A percentile compares a stretch with the other conserved stretches of the same genome.
These are phyloP conservation scores for Chimonanthus salicifolius DNA, from an alignment of 164 flowering plant species.

Conservation along the genomic window DNA sequence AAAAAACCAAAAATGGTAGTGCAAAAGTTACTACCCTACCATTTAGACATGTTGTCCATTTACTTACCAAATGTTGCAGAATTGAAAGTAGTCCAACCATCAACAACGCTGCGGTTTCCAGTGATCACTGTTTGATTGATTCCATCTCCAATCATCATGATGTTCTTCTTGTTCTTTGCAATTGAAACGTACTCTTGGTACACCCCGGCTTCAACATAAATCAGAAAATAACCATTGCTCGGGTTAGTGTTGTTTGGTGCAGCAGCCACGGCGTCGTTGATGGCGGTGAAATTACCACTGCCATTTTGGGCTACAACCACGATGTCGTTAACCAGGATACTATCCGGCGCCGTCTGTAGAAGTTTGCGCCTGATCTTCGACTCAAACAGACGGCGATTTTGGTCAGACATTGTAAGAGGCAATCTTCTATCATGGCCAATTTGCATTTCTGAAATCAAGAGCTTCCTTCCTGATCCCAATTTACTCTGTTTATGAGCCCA, in stretches of 20 bases:
- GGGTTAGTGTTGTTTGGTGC: conserved; percentile 30
- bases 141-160: conserved; percentile 55
- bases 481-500: conserved; percentile 15
- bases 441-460: conserved; percentile 3
- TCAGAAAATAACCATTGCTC: conserved; percentile 31
- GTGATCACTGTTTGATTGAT: conserved; percentile 27
- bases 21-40: no score
- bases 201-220: conserved; percentile 35
- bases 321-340: conserved; percentile 11
- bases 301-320: conserved; percentile 20
- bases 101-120: conserved; percentile 22
- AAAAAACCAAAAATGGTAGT: no score
- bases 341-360: background rate
- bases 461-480: background rate
- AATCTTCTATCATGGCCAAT: conserved; percentile 3
- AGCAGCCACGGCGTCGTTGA: conserved; percentile 21
- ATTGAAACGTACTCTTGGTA: conserved; percentile 48
- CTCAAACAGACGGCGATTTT: conserved; percentile 7
- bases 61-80: conserved; percentile 28
- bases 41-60: background rate
- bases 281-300: conserved; percentile 15
- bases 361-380: conserved; percentile 12
- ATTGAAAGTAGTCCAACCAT: conserved; percentile 35
- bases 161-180: conserved; percentile 27
- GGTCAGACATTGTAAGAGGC: conserved; percentile 16